phyloP scores from a whole-genome alignment of 805 yeast species.

The Blastobotrys terrestris region DNA sequence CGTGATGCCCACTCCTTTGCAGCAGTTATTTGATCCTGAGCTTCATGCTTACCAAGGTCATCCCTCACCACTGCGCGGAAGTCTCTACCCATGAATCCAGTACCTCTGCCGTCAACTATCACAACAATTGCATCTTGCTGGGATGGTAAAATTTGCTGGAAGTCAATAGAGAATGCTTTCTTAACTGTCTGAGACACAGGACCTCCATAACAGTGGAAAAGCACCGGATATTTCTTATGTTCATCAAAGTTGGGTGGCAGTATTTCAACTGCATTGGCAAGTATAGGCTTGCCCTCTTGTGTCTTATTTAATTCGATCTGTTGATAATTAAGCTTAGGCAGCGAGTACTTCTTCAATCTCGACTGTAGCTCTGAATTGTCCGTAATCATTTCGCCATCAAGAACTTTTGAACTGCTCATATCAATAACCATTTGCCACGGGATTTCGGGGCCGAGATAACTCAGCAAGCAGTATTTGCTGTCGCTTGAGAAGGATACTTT shows the following conservation, averaged over 20 bases:
- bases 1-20: slow-evolving; percentile 64
- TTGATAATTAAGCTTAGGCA: slow-evolving; percentile 54
- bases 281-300: slow-evolving; percentile 30
- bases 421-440: slow-evolving; percentile 74
- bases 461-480: slow-evolving; percentile 59
- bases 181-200: slow-evolving; percentile 86
- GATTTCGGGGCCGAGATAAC: slow-evolving; percentile 70
- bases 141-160: slow-evolving; percentile 72
- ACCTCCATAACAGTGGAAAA: slow-evolving; percentile 91
- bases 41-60: slow-evolving; percentile 74
- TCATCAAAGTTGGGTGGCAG: slow-evolving; percentile 66
- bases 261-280: slow-evolving; percentile 64
- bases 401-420: slow-evolving; percentile 32
- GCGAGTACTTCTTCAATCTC: slow-evolving; percentile 35
- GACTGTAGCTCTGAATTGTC: slow-evolving; percentile 25
- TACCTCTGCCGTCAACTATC: slow-evolving; percentile 95
- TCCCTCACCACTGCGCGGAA: slow-evolving; percentile 80
- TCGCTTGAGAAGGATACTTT: slow-evolving; percentile 75
- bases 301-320: slow-evolving; percentile 39
- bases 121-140: slow-evolving; percentile 79
- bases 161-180: slow-evolving; percentile 52
- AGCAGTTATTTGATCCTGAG: slow-evolving; percentile 79
- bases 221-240: slow-evolving; percentile 64
- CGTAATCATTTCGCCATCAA: slow-evolving; percentile 28
- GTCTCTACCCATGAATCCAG: slow-evolving; percentile 77